These are phyloP conservation scores for Porpolomopsis calyptriformis DNA, from an alignment of 768 basidiomycete genomes.

Conservation along the genomic window DNA sequence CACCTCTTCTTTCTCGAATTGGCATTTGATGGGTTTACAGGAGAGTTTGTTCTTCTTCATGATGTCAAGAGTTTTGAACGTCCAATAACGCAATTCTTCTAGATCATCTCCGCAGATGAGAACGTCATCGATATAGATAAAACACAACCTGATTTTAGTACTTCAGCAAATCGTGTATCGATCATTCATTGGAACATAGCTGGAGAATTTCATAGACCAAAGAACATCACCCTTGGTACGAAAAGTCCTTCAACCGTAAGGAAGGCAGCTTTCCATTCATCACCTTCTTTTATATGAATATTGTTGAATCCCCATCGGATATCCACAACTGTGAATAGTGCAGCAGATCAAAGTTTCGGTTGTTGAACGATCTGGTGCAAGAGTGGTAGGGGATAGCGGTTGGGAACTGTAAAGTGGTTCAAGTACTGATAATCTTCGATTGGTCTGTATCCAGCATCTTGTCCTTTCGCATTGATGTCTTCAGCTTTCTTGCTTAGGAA, in stretches of 20 bases:
- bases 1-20: not conserved
- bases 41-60: not conserved
- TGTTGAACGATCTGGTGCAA: no score
- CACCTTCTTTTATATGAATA: conserved; percentile 6
- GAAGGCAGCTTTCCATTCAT: conserved; percentile 11
- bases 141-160: conserved; percentile 17
- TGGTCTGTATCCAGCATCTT: no score
- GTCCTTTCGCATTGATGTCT: no score
- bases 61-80: conserved; percentile 16
- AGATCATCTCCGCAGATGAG: conserved; percentile 20
- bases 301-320: conserved; percentile 20
- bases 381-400: no score
- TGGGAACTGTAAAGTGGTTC: no score
- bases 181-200: conserved; percentile 13
- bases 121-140: conserved; percentile 36
- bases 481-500: no score
- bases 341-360: no score
- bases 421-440: no score
- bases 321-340: conserved; percentile 31
- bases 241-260: conserved; percentile 3
- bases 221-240: conserved; percentile 10
- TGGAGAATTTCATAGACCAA: conserved; percentile 16
- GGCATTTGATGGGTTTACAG: not conserved
- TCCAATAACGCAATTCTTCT: conserved; percentile 11
- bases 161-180: conserved; percentile 17